phyloP scores from a whole-genome alignment of 148 eudicot genomes.

The Fagopyrum tataricum region DNA sequence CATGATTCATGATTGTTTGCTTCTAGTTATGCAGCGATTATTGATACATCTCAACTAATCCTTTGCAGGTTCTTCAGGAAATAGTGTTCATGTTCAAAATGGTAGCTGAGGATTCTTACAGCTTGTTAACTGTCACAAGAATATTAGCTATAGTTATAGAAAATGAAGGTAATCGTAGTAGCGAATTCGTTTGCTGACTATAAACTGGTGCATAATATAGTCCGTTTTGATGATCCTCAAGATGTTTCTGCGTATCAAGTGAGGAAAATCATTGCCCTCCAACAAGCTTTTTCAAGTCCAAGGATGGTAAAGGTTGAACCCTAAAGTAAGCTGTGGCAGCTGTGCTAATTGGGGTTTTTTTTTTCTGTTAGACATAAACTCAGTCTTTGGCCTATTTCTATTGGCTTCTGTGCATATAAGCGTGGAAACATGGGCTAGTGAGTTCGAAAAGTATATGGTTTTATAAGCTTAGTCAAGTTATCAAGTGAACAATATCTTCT shows the following conservation, averaged over 20 bases:
- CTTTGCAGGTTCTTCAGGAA: neutral
- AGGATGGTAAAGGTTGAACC: neutral
- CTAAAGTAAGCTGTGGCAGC: too few species aligned
- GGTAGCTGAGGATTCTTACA: conserved; percentile 7
- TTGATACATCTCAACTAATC: neutral
- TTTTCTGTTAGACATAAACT: neutral
- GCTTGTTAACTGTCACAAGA: neutral
- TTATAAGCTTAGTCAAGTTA: neutral
- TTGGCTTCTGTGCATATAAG: neutral
- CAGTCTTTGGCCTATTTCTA: neutral
- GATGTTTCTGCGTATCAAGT: neutral
- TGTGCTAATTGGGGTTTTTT: neutral
- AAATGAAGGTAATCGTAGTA: neutral
- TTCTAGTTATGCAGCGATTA: neutral
- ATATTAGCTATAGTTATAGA: neutral
- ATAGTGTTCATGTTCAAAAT: neutral
- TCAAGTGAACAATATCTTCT: too few species aligned
- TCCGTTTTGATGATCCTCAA: neutral
- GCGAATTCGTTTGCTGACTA: neutral
- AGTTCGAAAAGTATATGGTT: neutral
- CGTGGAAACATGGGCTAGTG: neutral
- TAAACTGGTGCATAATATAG: neutral
- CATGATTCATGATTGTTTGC: neutral
- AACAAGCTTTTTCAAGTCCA: too few species aligned
- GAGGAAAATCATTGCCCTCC: too few species aligned